Evolutionary conservation across 805 yeast species (phyloP).

Genomic region (Monosporozyma aerobia): DNA sequence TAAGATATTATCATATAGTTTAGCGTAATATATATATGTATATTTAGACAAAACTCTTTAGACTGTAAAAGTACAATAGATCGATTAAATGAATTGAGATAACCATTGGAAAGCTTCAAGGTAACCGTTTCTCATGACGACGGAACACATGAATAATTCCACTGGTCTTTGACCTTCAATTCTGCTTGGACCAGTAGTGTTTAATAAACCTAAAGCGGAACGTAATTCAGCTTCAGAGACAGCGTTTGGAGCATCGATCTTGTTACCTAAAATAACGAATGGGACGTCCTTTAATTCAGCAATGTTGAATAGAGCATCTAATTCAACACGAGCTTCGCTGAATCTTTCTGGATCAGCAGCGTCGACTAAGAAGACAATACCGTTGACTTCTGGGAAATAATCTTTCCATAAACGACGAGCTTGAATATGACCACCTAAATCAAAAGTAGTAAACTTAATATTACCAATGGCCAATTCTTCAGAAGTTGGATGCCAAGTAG

Average conservation of each 20-base stretch:
- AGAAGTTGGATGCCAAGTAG: slow-evolving; percentile 97
- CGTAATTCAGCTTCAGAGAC: slow-evolving; percentile 92
- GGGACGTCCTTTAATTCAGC: slow-evolving; percentile 89
- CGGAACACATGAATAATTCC: slow-evolving; percentile 95
- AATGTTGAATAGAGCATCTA: slow-evolving; percentile 85
- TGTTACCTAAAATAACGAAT: slow-evolving; percentile 89
- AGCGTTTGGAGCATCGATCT: slow-evolving; percentile 89
- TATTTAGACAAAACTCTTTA: neutral
- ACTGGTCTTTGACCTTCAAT: slow-evolving; percentile 77
- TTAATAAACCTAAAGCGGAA: slow-evolving; percentile 76
- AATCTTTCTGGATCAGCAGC: slow-evolving; percentile 95
- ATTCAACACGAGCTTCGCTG: slow-evolving; percentile 88
- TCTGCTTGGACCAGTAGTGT: slow-evolving; percentile 80
- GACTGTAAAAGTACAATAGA: neutral
- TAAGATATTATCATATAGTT: neutral
- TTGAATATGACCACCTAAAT: slow-evolving; percentile 96
- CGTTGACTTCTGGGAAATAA: slow-evolving; percentile 98
- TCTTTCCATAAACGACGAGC: slow-evolving; percentile 99
- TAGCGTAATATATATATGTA: neutral
- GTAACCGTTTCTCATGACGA: slow-evolving; percentile 97
- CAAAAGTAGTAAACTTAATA: slow-evolving; percentile 95
- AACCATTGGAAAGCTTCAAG: slow-evolving; percentile 98
- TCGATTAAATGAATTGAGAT: slow-evolving; percentile 74
- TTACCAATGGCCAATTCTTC: slow-evolving; percentile 96
- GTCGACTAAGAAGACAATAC: slow-evolving; percentile 92